These are phyloP conservation scores for Aaosphaeria arxii DNA, from an alignment of 2,329 filamentous ascomycete genomes.

Conservation along the genomic window DNA sequence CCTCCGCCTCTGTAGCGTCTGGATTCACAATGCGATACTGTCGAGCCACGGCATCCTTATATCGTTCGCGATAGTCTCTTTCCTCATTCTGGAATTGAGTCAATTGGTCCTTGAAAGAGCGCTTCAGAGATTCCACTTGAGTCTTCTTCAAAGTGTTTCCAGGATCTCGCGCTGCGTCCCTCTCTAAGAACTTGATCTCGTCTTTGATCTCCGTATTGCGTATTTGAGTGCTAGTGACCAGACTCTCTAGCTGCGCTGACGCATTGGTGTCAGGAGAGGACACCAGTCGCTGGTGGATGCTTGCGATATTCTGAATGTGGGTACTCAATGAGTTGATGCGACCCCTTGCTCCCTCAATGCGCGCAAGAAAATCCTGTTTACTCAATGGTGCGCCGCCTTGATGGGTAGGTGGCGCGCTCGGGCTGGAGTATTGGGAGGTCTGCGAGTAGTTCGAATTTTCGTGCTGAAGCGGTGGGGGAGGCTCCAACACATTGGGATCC, in stretches of 20 bases:
- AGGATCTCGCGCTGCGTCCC: conserved; percentile 64
- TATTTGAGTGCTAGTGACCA: conserved; percentile 67
- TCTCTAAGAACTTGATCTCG: conserved; percentile 73
- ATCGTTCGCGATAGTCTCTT: conserved; percentile 65
- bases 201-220: conserved; percentile 75
- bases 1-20: conserved; percentile 71
- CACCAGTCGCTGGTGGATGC: conserved; percentile 69
- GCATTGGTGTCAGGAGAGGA: conserved; percentile 58
- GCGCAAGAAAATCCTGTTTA: conserved; percentile 66
- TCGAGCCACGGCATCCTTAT: conserved; percentile 73
- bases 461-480: conserved; percentile 31
- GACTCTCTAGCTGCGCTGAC: conserved; percentile 60
- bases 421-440: conserved; percentile 35
- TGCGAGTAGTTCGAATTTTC: conserved; percentile 39
- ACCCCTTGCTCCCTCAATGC: conserved; percentile 64
- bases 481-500: conserved; percentile 21
- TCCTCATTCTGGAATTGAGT: conserved; percentile 71
- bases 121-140: conserved; percentile 68
- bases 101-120: conserved; percentile 69
- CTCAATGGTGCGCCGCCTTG: conserved; percentile 55
- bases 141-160: conserved; percentile 65
- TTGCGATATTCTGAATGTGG: conserved; percentile 65
- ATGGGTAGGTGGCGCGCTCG: conserved; percentile 47
- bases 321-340: conserved; percentile 66
- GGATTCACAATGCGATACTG: conserved; percentile 82